Percentiles rank a stretch among this genome's conserved stretches.
phyloP scores from a whole-genome alignment of 2,329 filamentous ascomycete genomes.

The Claviceps monticola region DNA sequence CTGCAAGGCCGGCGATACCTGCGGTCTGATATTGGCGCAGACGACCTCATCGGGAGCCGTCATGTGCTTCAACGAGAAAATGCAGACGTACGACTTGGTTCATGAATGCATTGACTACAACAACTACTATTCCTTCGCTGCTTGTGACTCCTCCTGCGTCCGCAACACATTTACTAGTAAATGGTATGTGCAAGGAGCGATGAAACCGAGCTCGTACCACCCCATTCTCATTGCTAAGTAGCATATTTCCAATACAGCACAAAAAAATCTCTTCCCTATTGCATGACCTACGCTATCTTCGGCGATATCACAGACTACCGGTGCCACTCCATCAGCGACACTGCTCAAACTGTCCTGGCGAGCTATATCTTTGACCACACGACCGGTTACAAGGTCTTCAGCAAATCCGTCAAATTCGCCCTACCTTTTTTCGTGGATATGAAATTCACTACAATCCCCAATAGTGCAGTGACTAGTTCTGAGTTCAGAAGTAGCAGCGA shows the following conservation, averaged over 20 bases:
- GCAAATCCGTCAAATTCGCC: not conserved
- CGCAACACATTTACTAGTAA: slow-evolving; percentile 29
- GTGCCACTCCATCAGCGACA: slow-evolving; percentile 23
- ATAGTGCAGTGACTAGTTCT: not conserved
- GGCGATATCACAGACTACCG: slow-evolving; percentile 29
- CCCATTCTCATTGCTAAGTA: not conserved
- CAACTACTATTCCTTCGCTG: slow-evolving; percentile 18
- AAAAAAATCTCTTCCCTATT: slow-evolving; percentile 21
- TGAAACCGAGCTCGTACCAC: not conserved
- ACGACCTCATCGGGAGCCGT: slow-evolving; percentile 20
- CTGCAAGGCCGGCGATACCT: slow-evolving; percentile 23
- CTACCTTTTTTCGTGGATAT: not conserved
- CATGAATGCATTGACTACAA: slow-evolving; percentile 25
- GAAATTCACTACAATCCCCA: not conserved
- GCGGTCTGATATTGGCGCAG: slow-evolving; percentile 25
- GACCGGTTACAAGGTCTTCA: slow-evolving; percentile 5
- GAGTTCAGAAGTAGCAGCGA: not conserved
- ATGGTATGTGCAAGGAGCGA: slow-evolving; percentile 21
- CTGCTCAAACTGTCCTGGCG: slow-evolving; percentile 23
- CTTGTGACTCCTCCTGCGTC: slow-evolving; percentile 27
- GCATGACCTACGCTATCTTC: slow-evolving; percentile 31
- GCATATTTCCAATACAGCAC: slow-evolving; percentile 18
- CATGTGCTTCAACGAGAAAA: slow-evolving; percentile 23
- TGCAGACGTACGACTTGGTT: slow-evolving; percentile 19
- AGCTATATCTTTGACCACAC: slow-evolving; percentile 23